Evolutionary conservation across 805 yeast species (phyloP).

Genomic region (Saturnispora silvae): DNA sequence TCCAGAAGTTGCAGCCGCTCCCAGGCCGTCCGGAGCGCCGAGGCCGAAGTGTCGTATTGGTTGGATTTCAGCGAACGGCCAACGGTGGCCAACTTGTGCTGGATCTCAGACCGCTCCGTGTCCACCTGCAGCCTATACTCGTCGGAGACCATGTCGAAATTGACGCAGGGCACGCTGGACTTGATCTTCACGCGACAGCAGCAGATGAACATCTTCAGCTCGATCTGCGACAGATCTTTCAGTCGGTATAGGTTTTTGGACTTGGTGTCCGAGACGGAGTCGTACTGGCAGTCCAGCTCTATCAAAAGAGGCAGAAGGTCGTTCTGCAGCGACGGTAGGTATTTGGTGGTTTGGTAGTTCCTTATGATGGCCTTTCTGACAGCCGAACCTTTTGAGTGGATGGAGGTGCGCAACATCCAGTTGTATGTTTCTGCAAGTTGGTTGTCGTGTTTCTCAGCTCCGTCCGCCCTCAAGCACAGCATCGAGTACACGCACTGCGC

Average conservation of each 20-base stretch:
- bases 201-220: conserved; percentile 58
- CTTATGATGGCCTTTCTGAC: conserved; percentile 30
- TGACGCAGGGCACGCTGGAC: conserved; percentile 47
- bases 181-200: conserved; percentile 64
- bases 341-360: conserved; percentile 50
- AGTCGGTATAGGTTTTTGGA: conserved; percentile 16
- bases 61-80: conserved; percentile 10
- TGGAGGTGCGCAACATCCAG: conserved; percentile 21
- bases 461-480: conserved; percentile 17
- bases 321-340: conserved; percentile 40
- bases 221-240: conserved; percentile 53
- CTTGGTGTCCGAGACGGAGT: conserved; percentile 3
- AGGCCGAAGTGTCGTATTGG: conserved; percentile 7
- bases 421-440: conserved; percentile 22
- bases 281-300: conserved; percentile 4
- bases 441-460: conserved; percentile 5
- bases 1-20: conserved; percentile 12
- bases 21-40: conserved; percentile 14
- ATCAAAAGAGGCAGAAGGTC: conserved; percentile 32
- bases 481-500: conserved; percentile 31
- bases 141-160: conserved; percentile 64
- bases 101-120: conserved; percentile 28
- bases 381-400: conserved; percentile 19
- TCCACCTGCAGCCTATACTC: conserved; percentile 59
- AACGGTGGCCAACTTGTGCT: conserved; percentile 9